A percentile compares a stretch with the other conserved stretches of the same genome.
These are phyloP conservation scores for Clitoria ternatea DNA, from an alignment of 306 rosid species.

Conservation along the genomic window DNA sequence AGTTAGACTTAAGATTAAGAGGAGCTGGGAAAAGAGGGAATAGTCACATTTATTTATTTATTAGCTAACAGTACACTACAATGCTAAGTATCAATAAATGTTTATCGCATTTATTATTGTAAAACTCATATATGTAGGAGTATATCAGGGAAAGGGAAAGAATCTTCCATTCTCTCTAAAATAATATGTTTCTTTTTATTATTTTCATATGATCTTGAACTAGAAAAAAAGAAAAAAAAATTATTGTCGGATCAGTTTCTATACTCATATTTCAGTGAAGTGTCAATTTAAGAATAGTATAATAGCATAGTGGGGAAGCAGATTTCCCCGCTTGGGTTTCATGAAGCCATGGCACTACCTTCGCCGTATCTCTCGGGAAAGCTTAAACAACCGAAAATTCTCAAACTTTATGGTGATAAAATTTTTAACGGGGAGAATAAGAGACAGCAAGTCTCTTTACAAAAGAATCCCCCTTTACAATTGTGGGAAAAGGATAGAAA, in stretches of 20 bases:
- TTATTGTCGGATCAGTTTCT: background rate
- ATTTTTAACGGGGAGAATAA: slow-evolving; percentile 1
- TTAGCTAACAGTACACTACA: background rate
- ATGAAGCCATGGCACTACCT: slow-evolving; percentile 14
- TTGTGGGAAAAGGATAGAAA: background rate
- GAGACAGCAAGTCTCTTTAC: slow-evolving; percentile 33
- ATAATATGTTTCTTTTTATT: background rate
- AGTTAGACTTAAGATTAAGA: no score
- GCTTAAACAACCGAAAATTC: slow-evolving; percentile 4
- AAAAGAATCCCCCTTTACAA: slow-evolving; percentile 6
- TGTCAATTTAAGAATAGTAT: slow-evolving; percentile 5
- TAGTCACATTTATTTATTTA: background rate
- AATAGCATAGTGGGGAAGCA: background rate
- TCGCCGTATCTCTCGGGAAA: background rate
- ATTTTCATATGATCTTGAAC: background rate
- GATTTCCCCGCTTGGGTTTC: background rate
- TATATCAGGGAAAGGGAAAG: background rate
- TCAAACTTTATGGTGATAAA: slow-evolving; percentile 16
- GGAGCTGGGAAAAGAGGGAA: no score
- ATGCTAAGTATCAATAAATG: background rate
- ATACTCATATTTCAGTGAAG: background rate
- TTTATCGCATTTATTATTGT: background rate
- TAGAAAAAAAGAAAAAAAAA: background rate
- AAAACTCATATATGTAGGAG: background rate
- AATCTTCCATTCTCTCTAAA: background rate